Percentiles rank a stretch among this genome's conserved stretches.
These are phyloP conservation scores for Golovinomyces cichoracearum DNA, from an alignment of 2,329 filamentous ascomycete species.

Conservation along the genomic window DNA sequence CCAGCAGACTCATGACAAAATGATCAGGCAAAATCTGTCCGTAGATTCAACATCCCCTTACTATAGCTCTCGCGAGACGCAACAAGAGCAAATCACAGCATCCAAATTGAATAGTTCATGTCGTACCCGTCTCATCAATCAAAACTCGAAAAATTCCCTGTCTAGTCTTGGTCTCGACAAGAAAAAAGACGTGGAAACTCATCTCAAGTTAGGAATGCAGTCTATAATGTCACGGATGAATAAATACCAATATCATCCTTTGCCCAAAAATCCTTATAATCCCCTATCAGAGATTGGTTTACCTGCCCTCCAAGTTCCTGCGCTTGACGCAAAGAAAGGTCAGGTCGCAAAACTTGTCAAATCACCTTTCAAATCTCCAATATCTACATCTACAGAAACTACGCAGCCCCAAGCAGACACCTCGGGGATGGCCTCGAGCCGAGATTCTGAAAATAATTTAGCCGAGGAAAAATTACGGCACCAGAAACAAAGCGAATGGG, in stretches of 20 bases:
- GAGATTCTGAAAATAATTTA: neutral
- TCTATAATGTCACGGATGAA: constrained; percentile 2
- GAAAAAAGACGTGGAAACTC: neutral
- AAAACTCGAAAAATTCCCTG: neutral
- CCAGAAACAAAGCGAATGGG: neutral
- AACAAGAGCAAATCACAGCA: neutral
- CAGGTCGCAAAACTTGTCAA: too few relatives aligned
- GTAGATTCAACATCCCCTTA: neutral
- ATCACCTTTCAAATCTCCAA: too few relatives aligned
- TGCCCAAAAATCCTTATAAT: neutral
- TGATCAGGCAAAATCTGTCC: neutral
- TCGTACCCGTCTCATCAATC: neutral
- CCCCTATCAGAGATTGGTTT: neutral
- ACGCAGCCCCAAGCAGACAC: too few relatives aligned
- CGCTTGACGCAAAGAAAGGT: neutral
- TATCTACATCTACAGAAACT: too few relatives aligned
- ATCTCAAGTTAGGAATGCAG: constrained; percentile 1
- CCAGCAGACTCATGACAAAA: neutral
- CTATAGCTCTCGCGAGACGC: neutral
- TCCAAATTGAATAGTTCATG: neutral
- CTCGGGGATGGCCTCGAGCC: neutral
- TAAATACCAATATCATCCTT: constrained; percentile 1
- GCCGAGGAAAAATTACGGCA: neutral
- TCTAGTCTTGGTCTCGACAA: neutral
- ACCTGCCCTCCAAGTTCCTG: neutral